These are phyloP conservation scores for Leccinum rimulosum DNA, from an alignment of 768 basidiomycete genomes.

Conservation along the genomic window DNA sequence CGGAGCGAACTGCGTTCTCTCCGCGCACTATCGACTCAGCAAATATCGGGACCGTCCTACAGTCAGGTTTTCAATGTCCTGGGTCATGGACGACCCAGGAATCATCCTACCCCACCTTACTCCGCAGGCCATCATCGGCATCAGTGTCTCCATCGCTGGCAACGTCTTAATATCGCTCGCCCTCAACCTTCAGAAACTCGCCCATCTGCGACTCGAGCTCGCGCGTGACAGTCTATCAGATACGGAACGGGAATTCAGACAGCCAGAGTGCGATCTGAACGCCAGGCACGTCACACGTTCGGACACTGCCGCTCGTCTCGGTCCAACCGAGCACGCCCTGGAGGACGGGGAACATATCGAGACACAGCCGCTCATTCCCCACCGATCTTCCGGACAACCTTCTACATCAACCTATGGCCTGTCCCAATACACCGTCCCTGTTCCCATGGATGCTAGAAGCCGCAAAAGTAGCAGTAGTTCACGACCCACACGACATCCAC, in stretches of 20 bases:
- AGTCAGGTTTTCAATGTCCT: slow-evolving; percentile 11
- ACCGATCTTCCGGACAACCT: slow-evolving; percentile 22
- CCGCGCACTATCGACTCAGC: not conserved
- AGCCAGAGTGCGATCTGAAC: not conserved
- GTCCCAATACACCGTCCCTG: not conserved
- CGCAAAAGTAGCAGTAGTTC: slow-evolving; percentile 22
- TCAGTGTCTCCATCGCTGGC: slow-evolving; percentile 76
- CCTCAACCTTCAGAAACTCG: slow-evolving; percentile 90
- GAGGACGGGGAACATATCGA: slow-evolving; percentile 17
- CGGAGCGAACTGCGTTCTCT: not conserved
- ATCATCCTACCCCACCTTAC: slow-evolving; percentile 56
- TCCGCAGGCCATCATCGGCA: slow-evolving; percentile 65
- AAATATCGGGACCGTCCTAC: not conserved
- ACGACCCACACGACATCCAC: slow-evolving; percentile 21
- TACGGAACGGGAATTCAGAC: slow-evolving; percentile 15
- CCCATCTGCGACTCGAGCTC: slow-evolving; percentile 67
- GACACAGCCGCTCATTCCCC: slow-evolving; percentile 30
- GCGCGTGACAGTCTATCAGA: slow-evolving; percentile 24
- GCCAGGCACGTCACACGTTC: slow-evolving; percentile 1
- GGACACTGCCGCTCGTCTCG: not conserved
- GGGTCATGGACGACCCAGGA: slow-evolving; percentile 17
- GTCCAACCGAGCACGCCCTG: slow-evolving; percentile 8
- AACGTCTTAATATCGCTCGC: slow-evolving; percentile 89
- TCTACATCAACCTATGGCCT: slow-evolving; percentile 21
- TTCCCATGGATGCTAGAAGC: slow-evolving; percentile 25